Conservation (phyloP, 129 eudicot species). For the Lactuca sativa region DNA sequence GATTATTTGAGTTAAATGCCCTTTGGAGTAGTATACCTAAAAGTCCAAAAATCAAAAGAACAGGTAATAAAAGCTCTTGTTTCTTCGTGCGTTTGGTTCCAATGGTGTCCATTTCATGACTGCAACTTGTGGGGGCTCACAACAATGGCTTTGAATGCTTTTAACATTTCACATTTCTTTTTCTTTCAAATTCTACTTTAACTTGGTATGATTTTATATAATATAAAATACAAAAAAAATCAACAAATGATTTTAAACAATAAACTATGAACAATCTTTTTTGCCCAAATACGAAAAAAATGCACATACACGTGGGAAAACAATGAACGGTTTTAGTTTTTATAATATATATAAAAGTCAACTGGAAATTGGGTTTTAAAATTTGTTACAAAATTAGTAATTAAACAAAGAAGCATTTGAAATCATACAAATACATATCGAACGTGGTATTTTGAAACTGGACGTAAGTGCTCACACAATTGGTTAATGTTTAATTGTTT, state of each 20-base stretch:
- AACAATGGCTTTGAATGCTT: slow-evolving; percentile 28
- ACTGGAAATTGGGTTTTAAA: too few species aligned
- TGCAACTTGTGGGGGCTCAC: slow-evolving; percentile 36
- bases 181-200: slow-evolving; percentile 1
- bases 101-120: slow-evolving; percentile 34
- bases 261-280: neutral
- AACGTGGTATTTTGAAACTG: too few species aligned
- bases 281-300: neutral
- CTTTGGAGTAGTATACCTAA: slow-evolving; percentile 21
- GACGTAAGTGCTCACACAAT: too few species aligned
- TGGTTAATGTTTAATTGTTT: too few species aligned
- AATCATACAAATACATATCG: too few species aligned
- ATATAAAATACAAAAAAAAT: neutral
- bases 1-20: slow-evolving; percentile 18
- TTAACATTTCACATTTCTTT: slow-evolving; percentile 9
- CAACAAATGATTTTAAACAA: neutral
- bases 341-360: too few species aligned
- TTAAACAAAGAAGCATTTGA: too few species aligned
- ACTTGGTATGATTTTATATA: neutral
- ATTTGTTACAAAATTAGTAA: too few species aligned
- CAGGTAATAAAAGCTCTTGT: slow-evolving; percentile 31
- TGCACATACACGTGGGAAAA: neutral
- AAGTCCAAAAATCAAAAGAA: slow-evolving; percentile 32
- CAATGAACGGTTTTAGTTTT: too few species aligned
- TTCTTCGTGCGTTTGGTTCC: slow-evolving; percentile 34